Conservation (phyloP, 78 protist species). For the Protostelium mycophagum region DNA sequence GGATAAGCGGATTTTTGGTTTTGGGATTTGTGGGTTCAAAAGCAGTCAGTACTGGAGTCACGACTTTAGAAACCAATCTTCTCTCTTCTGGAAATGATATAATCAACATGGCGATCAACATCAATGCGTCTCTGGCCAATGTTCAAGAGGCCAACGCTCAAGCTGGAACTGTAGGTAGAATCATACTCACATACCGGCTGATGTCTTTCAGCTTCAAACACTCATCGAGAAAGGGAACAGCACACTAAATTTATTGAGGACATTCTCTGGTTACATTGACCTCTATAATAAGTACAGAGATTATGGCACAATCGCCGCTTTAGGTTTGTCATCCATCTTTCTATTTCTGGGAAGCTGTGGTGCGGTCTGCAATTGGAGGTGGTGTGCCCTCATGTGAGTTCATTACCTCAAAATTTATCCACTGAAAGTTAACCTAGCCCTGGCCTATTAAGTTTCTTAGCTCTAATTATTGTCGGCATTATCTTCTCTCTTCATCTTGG, state of each 20-base stretch:
- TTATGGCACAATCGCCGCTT: not conserved
- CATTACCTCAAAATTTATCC: not conserved
- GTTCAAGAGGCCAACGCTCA: not conserved
- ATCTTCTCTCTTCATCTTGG: not conserved
- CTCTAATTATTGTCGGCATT: not conserved
- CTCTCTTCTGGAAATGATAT: not conserved
- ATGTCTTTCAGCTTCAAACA: not conserved
- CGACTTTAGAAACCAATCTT: not conserved
- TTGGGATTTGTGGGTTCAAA: not conserved
- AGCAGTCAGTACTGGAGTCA: not conserved
- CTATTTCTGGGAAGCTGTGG: not conserved
- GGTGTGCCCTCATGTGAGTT: not conserved
- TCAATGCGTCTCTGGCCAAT: not conserved
- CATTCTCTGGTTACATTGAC: not conserved
- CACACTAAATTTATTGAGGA: not conserved
- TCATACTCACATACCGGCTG: no score
- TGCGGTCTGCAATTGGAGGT: not conserved
- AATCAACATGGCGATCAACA: not conserved
- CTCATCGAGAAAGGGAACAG: not conserved
- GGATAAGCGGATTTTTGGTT: not conserved
- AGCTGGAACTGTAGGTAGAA: not conserved
- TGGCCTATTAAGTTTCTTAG: not conserved
- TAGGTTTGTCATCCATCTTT: not conserved
- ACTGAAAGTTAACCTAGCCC: not conserved
- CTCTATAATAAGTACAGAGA: not conserved